phyloP scores from a whole-genome alignment of 2,329 filamentous ascomycete species.

The Macrophomina pseudophaseolina region DNA sequence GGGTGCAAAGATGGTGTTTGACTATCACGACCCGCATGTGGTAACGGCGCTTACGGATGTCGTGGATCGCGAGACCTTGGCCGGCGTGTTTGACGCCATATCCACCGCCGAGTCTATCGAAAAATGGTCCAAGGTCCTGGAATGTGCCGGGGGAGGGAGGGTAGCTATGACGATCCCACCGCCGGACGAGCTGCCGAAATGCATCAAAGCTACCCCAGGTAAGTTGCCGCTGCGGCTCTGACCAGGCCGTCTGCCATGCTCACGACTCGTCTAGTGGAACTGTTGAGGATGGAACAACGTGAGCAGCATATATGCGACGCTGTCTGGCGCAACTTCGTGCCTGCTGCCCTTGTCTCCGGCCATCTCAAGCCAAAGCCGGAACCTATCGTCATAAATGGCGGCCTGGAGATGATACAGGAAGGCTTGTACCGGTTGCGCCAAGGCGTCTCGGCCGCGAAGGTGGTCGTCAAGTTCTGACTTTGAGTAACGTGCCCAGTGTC shows the following conservation, averaged over 20 bases:
- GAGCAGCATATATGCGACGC: background rate
- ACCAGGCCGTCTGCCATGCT: background rate
- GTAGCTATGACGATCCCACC: background rate
- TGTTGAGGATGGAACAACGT: background rate
- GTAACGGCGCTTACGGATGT: conserved; percentile 16
- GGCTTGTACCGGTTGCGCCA: conserved; percentile 37
- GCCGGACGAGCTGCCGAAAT: background rate
- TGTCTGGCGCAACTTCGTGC: conserved; percentile 11
- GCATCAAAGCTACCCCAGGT: background rate
- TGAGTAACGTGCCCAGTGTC: background rate
- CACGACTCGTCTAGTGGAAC: background rate
- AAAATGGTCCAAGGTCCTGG: background rate
- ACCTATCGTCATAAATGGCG: conserved; percentile 36
- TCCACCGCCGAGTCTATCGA: background rate
- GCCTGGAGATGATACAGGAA: conserved; percentile 37
- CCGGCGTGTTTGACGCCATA: conserved; percentile 5
- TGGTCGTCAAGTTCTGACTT: conserved; percentile 36
- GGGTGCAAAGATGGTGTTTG: conserved; percentile 35
- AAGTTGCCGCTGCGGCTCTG: no score
- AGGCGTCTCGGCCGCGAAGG: conserved; percentile 42
- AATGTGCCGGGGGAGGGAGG: background rate
- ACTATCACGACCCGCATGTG: conserved; percentile 16
- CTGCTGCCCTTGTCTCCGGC: background rate
- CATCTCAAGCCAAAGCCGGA: conserved; percentile 10
- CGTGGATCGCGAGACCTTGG: conserved; percentile 10